phyloP scores from a whole-genome alignment of 148 eudicot genomes.

The Hydrangea macrophylla region DNA sequence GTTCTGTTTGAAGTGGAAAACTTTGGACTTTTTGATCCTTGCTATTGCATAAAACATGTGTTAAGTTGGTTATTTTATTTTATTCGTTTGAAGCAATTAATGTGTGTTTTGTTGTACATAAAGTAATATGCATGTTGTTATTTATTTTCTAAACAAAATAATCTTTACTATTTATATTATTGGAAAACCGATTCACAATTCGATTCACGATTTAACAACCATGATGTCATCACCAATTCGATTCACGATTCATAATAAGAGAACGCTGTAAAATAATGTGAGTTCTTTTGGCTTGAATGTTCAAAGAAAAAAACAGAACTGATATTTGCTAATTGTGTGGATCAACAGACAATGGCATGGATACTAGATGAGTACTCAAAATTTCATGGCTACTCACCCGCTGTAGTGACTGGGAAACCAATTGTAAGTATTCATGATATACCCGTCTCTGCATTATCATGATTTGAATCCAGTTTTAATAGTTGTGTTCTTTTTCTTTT shows the following conservation, averaged over 20 bases:
- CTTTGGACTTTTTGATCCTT: too few relatives aligned
- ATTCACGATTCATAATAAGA: background rate
- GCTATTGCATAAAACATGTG: too few relatives aligned
- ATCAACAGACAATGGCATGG: conserved; percentile 98
- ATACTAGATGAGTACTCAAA: conserved; percentile 96
- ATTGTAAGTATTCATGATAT: conserved; percentile 49
- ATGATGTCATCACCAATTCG: too few relatives aligned
- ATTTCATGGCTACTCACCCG: conserved; percentile 97
- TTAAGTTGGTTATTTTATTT: too few relatives aligned
- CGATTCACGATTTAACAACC: too few relatives aligned
- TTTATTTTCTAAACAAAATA: too few relatives aligned
- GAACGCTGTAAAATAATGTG: background rate
- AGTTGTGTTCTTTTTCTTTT: background rate
- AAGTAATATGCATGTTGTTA: too few relatives aligned
- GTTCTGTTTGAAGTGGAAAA: too few relatives aligned
- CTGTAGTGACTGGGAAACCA: conserved; percentile 98
- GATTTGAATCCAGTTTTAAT: background rate
- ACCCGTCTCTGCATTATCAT: background rate
- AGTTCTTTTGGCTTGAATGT: background rate
- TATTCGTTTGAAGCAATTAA: too few relatives aligned
- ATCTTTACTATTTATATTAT: too few relatives aligned
- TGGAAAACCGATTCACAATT: too few relatives aligned
- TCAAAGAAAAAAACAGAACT: background rate
- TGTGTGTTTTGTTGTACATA: too few relatives aligned
- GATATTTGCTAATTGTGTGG: conserved; percentile 1